Base-by-base conservation (phyloP, 768 basidiomycete species). In the Tephrocybe sp. region DNA sequence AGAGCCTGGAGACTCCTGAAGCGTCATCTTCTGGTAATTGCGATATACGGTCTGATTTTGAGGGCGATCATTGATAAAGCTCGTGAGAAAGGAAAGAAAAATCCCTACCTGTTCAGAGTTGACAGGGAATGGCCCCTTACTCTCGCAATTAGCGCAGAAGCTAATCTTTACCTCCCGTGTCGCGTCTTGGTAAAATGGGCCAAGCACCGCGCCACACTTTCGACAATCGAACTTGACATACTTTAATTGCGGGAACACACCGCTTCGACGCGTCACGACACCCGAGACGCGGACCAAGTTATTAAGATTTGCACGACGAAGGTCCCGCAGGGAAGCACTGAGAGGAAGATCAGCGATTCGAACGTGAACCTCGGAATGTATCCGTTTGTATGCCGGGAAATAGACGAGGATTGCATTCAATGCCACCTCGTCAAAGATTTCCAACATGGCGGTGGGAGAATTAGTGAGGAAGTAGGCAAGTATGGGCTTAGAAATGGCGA, bases 231-330 rank as follows among this genome's bases (percentile, higher is more conserved):
- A 99, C 65, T 97, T 98, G 67, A 99, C 94, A 62, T 97, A 97
- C 72, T 99, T 98, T 52, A 99, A 74, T 67, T 99, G 97, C n/a
- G 97, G 97, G 69, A 98, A 98, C 9, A 99, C 94, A 9, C 97
- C 95, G 8, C 86, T 92, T 31, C 97, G 79, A 50, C 97, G 76
- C 1, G 97, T 99, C 38, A 99, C 97, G 15, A 99, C 97, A 11
- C 97, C 97, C 7, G 87, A 83, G 6, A 99, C 89, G 30, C 97
- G 88, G 25, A 99, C 94, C 36, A 99, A 86, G 56, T 90, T 93
- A 73, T 98, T 97, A 42, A 98, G 78, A 62, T 98, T 88, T 33
- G 82, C 78, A 41, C 97, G 86, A 22, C 97, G 87, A 29, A 99
- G 83, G 61, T 98, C 95, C 43, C 97, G 91, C 29, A 99, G 79